These are phyloP conservation scores for Cardamine occulta DNA, from an alignment of 345 rosid genomes.

Conservation along the genomic window DNA sequence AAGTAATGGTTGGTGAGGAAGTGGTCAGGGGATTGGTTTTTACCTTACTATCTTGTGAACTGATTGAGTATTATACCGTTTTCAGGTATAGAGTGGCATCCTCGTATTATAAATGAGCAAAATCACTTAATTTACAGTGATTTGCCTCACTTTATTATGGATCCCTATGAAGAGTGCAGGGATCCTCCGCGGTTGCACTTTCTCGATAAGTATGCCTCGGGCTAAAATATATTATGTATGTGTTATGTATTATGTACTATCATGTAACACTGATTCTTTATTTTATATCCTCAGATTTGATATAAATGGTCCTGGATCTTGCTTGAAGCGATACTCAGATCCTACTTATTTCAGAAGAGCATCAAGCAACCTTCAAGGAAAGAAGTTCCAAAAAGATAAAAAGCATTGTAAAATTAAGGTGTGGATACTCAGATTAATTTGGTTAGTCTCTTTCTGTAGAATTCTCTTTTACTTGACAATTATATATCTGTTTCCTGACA, in stretches of 20 bases:
- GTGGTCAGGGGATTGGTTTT: conserved; percentile 13
- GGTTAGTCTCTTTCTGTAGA: neutral
- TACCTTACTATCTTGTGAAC: neutral
- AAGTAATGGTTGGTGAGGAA: neutral
- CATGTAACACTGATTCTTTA: conserved; percentile 34
- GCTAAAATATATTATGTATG: neutral
- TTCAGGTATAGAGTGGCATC: conserved; percentile 94
- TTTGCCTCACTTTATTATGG: conserved; percentile 84
- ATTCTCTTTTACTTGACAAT: neutral
- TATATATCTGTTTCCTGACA: conserved; percentile 8
- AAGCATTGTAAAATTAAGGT: conserved; percentile 72
- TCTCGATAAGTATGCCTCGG: conserved; percentile 77
- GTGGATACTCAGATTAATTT: conserved; percentile 24
- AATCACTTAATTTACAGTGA: conserved; percentile 83
- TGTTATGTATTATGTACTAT: neutral
- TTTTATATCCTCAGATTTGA: conserved; percentile 66
- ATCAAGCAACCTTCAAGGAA: conserved; percentile 52
- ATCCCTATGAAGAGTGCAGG: conserved; percentile 83
- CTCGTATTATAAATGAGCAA: conserved; percentile 62
- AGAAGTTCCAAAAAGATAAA: conserved; percentile 59
- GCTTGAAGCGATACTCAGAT: conserved; percentile 90
- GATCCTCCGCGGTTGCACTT: conserved; percentile 82
- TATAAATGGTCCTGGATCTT: conserved; percentile 85
- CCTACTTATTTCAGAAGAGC: conserved; percentile 82
- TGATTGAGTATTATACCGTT: conserved; percentile 15